phyloP scores from a whole-genome alignment of 1,284 basidiomycete species.

The Tilletia walkeri region DNA sequence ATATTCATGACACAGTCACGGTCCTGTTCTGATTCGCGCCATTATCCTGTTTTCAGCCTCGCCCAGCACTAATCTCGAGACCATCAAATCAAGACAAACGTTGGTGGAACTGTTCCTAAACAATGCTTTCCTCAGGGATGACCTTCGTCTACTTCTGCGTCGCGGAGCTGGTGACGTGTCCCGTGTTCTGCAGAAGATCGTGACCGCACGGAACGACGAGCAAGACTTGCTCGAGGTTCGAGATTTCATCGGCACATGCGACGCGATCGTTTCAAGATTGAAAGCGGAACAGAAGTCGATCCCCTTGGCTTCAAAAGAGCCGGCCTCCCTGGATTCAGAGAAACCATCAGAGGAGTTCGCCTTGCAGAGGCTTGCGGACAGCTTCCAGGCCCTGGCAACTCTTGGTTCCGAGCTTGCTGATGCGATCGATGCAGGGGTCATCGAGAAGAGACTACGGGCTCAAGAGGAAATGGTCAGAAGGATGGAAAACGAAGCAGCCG shows the following conservation, averaged over 20 bases:
- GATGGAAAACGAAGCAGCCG: constrained; percentile 23
- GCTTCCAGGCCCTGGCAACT: constrained; percentile 7
- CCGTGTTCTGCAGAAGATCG: constrained; percentile 46
- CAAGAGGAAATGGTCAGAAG: constrained; percentile 37
- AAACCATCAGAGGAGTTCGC: not conserved
- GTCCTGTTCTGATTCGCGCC: not conserved
- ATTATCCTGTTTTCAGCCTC: constrained; percentile 17
- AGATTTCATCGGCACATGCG: constrained; percentile 40
- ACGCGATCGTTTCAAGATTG: constrained; percentile 25
- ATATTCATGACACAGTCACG: no score
- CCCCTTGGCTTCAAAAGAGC: not conserved
- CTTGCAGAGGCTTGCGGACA: constrained; percentile 13
- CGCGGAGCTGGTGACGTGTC: constrained; percentile 42
- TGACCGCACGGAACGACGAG: constrained; percentile 42
- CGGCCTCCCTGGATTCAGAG: no score
- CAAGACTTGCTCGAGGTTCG: constrained; percentile 51
- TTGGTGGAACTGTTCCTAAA: constrained; percentile 41
- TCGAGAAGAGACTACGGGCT: constrained; percentile 38
- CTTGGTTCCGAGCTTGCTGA: constrained; percentile 28
- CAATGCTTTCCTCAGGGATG: constrained; percentile 34
- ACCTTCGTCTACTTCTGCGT: constrained; percentile 33
- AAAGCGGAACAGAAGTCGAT: constrained; percentile 19
- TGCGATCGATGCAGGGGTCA: constrained; percentile 54
- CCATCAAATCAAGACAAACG: constrained; percentile 39
- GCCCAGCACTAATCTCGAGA: constrained; percentile 36